These are phyloP conservation scores for Phaeodactylum tricornutum DNA, from an alignment of 108 stramenopile genomes.

Conservation along the genomic window DNA sequence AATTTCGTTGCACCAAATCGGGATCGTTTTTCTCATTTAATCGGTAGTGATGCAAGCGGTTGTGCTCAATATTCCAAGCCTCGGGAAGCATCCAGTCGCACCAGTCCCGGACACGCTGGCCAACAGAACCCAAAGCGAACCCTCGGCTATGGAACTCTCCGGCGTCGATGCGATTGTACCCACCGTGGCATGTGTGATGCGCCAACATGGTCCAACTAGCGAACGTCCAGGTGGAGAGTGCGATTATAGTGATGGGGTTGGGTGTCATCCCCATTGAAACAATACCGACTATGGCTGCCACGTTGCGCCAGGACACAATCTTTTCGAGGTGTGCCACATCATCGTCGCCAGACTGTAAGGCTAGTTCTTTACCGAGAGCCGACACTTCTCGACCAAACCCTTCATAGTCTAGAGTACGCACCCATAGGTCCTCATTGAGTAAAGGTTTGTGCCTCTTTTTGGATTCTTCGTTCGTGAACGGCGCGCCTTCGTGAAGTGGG, in stretches of 20 bases:
- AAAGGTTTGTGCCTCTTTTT: too few species aligned
- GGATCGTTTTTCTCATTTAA: slow-evolving; percentile 50
- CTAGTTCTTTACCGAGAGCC: slow-evolving; percentile 64
- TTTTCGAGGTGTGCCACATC: slow-evolving; percentile 87
- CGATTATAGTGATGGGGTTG: slow-evolving; percentile 47
- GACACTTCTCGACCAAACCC: slow-evolving; percentile 71
- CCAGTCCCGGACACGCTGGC: slow-evolving; percentile 53
- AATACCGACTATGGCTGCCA: slow-evolving; percentile 59
- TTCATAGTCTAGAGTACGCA: slow-evolving; percentile 65
- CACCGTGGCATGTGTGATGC: slow-evolving; percentile 70
- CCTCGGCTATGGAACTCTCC: slow-evolving; percentile 47
- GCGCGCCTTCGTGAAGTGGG: too few species aligned
- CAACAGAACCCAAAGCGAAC: slow-evolving; percentile 48
- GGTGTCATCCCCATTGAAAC: slow-evolving; percentile 40
- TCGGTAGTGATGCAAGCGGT: slow-evolving; percentile 59
- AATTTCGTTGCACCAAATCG: slow-evolving; percentile 55
- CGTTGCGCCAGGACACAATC: slow-evolving; percentile 76
- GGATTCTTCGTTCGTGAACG: too few species aligned
- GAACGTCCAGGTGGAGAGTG: slow-evolving; percentile 46
- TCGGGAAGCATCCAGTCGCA: slow-evolving; percentile 80
- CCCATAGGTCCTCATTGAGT: slow-evolving; percentile 58
- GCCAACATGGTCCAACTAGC: slow-evolving; percentile 71
- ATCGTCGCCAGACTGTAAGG: slow-evolving; percentile 52
- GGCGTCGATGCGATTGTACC: slow-evolving; percentile 50
- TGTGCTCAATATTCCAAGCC: slow-evolving; percentile 75